Base-by-base conservation (phyloP, 441 rosid species). In the Bocquillonia castaneifolia region DNA sequence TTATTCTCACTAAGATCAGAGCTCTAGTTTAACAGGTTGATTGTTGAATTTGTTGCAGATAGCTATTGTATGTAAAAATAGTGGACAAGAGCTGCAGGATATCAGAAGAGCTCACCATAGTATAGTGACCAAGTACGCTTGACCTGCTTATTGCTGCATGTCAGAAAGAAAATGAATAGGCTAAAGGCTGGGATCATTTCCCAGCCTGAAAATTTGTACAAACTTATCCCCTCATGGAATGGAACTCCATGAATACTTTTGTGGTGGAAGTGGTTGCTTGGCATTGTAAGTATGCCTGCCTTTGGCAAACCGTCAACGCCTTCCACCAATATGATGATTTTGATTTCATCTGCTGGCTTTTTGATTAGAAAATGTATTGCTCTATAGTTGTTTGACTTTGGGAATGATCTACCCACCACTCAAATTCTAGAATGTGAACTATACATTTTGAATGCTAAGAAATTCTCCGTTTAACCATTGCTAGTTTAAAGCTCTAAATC, bases 211-310 rank as follows among this genome's bases (percentile, higher is more conserved):
- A 47, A 64, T 48, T 37, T 66, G 62, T 72, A 44, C 47, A 57
- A 22, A 63, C 63, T 29, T 5, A 52, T 4, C 6, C 25, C 20
- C 44, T 18, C 8, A 22, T 28, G 36, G 55, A 42, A n/a, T n/a
- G 15, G 2, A 67, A 54, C 31, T n/a, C 26, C 8, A 52, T 8
- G 50, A 55, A 23, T 66, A 71, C 56, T 55, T 58, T 58, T 47
- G 71, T 39, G 25, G 69, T 56, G 66, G 34, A 63, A 71, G 36
- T 25, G 50, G 72, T 20, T 25, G 69, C 64, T 72, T 52, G 56
- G 52, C 14, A 32, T 29, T 72, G 75, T 44, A 67, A 66, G 76
- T 67, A 55, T 45, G 44, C 42, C 47, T 63, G 53, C 48, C 36
- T 42, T 47, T 10, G 54, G 59, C 70, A 36, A 61, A 37, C 63